Percentiles rank a stretch among this genome's conserved stretches.
Conservation (phyloP, 495 filamentous ascomycete species). For the Sphaerosporella brunnea region DNA sequence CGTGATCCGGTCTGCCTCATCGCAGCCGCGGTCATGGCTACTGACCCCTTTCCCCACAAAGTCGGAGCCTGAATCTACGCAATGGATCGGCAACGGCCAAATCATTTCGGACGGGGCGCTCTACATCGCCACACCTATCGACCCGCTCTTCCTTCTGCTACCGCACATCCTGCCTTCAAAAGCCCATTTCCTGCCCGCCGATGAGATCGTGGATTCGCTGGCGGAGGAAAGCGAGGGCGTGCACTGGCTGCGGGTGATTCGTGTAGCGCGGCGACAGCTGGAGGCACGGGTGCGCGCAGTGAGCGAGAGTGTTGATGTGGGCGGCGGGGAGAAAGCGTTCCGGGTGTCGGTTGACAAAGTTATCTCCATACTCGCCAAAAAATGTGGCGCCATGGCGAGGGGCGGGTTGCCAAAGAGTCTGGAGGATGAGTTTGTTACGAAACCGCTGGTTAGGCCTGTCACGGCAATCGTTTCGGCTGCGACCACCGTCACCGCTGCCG, state of each 20-base stretch:
- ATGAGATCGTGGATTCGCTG: conserved; percentile 59
- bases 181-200: conserved; percentile 54
- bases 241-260: conserved; percentile 26
- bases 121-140: conserved; percentile 65
- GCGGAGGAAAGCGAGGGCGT: no score
- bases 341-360: conserved; percentile 55
- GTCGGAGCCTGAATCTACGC: conserved; percentile 3
- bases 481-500: background rate
- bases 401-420: conserved; percentile 56
- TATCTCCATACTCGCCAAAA: conserved; percentile 44
- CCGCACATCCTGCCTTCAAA: conserved; percentile 42
- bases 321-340: conserved; percentile 68
- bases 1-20: conserved; percentile 45
- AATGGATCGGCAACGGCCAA: conserved; percentile 29
- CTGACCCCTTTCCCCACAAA: conserved; percentile 28
- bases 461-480: no score
- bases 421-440: conserved; percentile 67
- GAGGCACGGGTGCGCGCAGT: conserved; percentile 36
- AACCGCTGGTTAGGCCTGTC: conserved; percentile 51
- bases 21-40: conserved; percentile 49
- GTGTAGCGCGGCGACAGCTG: conserved; percentile 24
- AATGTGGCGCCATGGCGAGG: conserved; percentile 51
- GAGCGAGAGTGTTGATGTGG: conserved; percentile 63
- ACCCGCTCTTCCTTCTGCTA: conserved; percentile 68
- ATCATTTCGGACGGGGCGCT: conserved; percentile 47